A percentile compares a stretch with the other conserved stretches of the same genome.
Evolutionary conservation across 257 asterid genomes (phyloP).

Genomic region (Scutellaria minor): DNA sequence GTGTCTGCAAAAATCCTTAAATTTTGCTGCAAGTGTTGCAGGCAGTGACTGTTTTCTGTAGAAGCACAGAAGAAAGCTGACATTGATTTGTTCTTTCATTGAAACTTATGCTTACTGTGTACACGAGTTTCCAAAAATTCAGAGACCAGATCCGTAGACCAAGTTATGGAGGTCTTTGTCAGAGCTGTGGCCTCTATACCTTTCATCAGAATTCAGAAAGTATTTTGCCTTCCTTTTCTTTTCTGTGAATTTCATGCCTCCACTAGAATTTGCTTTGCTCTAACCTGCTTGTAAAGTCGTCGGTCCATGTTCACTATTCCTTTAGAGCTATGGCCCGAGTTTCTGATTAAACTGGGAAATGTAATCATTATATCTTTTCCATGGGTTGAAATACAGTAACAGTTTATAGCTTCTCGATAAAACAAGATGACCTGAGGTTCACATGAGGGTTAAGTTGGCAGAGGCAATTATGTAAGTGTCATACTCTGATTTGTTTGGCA

Average conservation of each 20-base stretch:
- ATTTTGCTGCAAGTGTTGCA: slow-evolving; percentile 17
- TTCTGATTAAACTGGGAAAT: slow-evolving; percentile 24
- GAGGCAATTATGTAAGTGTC: slow-evolving; percentile 12
- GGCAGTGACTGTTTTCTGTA: slow-evolving; percentile 20
- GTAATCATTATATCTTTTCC: slow-evolving; percentile 1
- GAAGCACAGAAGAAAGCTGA: slow-evolving; percentile 29
- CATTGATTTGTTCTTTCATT: slow-evolving; percentile 4
- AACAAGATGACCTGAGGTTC: slow-evolving; percentile 30
- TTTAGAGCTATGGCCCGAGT: slow-evolving; percentile 23
- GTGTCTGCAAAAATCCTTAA: background rate
- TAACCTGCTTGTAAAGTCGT: background rate
- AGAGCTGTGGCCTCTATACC: slow-evolving; percentile 5
- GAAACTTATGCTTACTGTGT: background rate
- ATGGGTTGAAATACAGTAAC: slow-evolving; percentile 24
- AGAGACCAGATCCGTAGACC: slow-evolving; percentile 24
- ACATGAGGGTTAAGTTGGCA: slow-evolving; percentile 24
- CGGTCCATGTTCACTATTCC: slow-evolving; percentile 17
- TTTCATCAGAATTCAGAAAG: slow-evolving; percentile 25
- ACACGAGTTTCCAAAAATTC: slow-evolving; percentile 30
- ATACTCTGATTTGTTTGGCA: slow-evolving; percentile 22
- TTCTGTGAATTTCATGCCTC: slow-evolving; percentile 22
- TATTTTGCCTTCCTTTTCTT: slow-evolving; percentile 16
- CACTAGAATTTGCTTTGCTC: slow-evolving; percentile 23
- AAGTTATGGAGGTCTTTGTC: slow-evolving; percentile 19
- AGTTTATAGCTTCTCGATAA: slow-evolving; percentile 9